Evolutionary conservation across 768 basidiomycete genomes (phyloP).

Genomic region (Boletus eberwhitei): DNA sequence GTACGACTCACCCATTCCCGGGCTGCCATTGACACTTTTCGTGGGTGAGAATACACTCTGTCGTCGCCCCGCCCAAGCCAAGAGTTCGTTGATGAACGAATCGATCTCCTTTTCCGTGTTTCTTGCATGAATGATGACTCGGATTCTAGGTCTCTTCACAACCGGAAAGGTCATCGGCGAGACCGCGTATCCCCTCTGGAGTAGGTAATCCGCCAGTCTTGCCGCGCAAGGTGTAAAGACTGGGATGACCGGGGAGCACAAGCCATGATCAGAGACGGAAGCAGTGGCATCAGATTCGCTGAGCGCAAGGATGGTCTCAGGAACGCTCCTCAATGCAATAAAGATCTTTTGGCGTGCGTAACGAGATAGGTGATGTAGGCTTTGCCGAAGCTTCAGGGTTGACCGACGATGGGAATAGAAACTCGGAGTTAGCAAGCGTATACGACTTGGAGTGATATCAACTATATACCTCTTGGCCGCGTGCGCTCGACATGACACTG

Average conservation of each 20-base stretch:
- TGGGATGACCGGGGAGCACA: slow-evolving; percentile 21
- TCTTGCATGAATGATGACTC: slow-evolving; percentile 14
- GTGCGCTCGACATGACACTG: slow-evolving; percentile 7
- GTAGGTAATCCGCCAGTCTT: slow-evolving; percentile 13
- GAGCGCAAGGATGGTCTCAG: slow-evolving; percentile 8
- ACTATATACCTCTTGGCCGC: slow-evolving; percentile 22
- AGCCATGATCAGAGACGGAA: background rate
- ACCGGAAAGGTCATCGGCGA: slow-evolving; percentile 10
- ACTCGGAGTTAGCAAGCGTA: background rate
- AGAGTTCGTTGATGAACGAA: slow-evolving; percentile 1
- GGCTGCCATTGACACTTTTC: background rate
- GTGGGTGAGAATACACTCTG: background rate
- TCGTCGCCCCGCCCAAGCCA: slow-evolving; percentile 12
- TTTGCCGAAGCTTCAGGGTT: slow-evolving; percentile 15
- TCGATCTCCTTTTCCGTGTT: slow-evolving; percentile 21
- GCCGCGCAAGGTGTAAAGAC: slow-evolving; percentile 12
- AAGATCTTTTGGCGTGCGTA: slow-evolving; percentile 15
- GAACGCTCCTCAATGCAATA: slow-evolving; percentile 1
- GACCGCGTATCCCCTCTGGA: slow-evolving; percentile 13
- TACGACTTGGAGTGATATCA: background rate
- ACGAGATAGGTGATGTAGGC: slow-evolving; percentile 2
- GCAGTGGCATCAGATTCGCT: background rate
- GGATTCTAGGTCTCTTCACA: slow-evolving; percentile 16
- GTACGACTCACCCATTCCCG: background rate
- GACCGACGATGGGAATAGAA: background rate